Evolutionary conservation across 108 stramenopile species (phyloP), one percentile per base, ranked within the genome.

Genomic region (Skeletonema costatum): DNA sequence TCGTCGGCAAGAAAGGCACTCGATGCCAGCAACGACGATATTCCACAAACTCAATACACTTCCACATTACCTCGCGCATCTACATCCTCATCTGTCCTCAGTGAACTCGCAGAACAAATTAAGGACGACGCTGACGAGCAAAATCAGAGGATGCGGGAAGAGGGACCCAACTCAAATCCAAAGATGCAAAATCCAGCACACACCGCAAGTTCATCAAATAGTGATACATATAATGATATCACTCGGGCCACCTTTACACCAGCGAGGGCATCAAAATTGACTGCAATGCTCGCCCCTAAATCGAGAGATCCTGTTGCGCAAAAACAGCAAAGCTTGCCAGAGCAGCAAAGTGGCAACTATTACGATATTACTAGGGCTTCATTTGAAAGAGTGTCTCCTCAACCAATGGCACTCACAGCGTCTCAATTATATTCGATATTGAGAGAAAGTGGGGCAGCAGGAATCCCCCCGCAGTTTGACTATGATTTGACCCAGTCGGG

Each of bases 341-440:
- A 41, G 3, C 41, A 31, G 13, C 60, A 3, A 12, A 32, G 21
- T 36, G 61, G 44, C 39, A 72, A 41, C 21, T 72, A 46, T 63
- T 72, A 62, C 39, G 71, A 72, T 63, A 72, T 62, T 38, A 63
- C 71, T 10, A 71, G 60, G 17, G 21, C 60, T 72, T 32, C 60
- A 16, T 72, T 72, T 32, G 30, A 63, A 41, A 44, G 30, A 32
- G 42, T 62, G n/a, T 72, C 71, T 11, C 71, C 71, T 39, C 71
- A 62, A 46, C 21, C 32, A 17, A 42, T 35, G 44, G 60, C 60
- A 31, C 60, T 46, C 32, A 72, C 41, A 11, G 60, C 60, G 19
- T 39, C 58, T 32, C 60, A 60, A 30, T 10, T 56, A 25, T 56
- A 56, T 56, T 25, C 53, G 2, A 29, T 56, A n/a, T 25, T 56